Evolutionary conservation across 768 basidiomycete genomes (phyloP).

Genomic region (Trametes meyenii): DNA sequence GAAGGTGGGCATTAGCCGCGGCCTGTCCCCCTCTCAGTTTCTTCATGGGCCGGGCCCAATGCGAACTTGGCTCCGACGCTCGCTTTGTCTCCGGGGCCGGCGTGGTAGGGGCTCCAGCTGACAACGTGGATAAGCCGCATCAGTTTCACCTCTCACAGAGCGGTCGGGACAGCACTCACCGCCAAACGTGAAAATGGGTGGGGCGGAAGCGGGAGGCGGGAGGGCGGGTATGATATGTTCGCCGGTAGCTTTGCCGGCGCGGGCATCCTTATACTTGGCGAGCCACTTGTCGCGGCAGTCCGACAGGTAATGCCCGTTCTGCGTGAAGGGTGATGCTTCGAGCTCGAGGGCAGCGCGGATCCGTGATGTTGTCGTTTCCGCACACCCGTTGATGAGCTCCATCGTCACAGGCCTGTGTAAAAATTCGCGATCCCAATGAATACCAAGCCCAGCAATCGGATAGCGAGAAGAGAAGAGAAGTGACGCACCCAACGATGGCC

Average conservation of each 20-base stretch:
- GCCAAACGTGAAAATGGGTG: not conserved
- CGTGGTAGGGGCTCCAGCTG: no score
- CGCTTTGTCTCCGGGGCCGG: no score
- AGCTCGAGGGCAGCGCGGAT: conserved; percentile 16
- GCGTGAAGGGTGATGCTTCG: conserved; percentile 40
- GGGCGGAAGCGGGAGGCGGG: conserved; percentile 6
- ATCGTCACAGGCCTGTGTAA: conserved; percentile 12
- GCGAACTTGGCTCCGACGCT: no score
- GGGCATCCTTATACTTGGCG: conserved; percentile 39
- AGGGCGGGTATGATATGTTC: conserved; percentile 19
- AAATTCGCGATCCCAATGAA: no score
- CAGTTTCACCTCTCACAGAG: no score
- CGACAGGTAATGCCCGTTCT: conserved; percentile 44
- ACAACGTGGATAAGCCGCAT: no score
- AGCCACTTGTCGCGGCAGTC: conserved; percentile 40
- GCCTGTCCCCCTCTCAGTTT: no score
- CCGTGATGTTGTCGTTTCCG: conserved; percentile 5
- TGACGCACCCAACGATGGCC: conserved; percentile 20
- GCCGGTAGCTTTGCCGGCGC: conserved; percentile 22
- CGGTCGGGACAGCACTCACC: not conserved
- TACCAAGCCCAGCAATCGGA: not conserved
- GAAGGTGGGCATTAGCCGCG: no score
- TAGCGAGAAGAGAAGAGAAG: not conserved
- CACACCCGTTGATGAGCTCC: conserved; percentile 19
- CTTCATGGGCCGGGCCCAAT: no score